Base-by-base conservation (phyloP, 352 stramenopile genomes). In the Pythium phragmiticola region DNA sequence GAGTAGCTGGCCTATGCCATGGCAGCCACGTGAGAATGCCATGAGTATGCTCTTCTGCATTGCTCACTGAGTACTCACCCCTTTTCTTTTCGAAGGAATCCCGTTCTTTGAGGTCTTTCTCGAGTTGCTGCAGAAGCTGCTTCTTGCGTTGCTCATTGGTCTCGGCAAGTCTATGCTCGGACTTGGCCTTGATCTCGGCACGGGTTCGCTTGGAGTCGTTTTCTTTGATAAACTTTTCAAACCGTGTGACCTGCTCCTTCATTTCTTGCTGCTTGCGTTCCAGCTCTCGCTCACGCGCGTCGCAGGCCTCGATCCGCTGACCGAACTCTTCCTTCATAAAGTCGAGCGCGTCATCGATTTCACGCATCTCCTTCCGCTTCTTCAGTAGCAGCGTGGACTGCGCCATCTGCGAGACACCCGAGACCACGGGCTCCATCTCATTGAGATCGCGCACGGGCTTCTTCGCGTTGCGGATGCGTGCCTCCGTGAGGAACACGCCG, bases 221-320 rank as follows among this genome's bases (percentile, higher is more conserved):
- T 65, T 97, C 89, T 63, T 97, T 95, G 65, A 97, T 96, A 63
- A 98, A 97, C 54, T 96, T 96, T 58, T 97, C 90, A 63, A 97
- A 97, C 17, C 89, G 87, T 26, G 80, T 61, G 17, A 97, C 89
- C 60, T 97, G 87, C 21, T 97, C 88, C 68, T 91, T 89, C 90
- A 97, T 97, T 56, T 97, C 89, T 36, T 78, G 64, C 63, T 97
- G 90, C 63, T 96, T 95, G 39, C 80, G 76, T 60, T 96, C 84
- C 50, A 97, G 76, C 52, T 96, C 85, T 1, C 76, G 72, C 57
- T 94, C 77, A 13, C 88, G 70, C 26, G 90, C 75, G 11, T 95
- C 85, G 51, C 88, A 97, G 16, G 85, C 82, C 49, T 97, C 86
- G 73, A 97, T 96, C 21, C 90, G 84, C 52, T 92, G 78, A 21